Evolutionary conservation across 2,329 filamentous ascomycete species (phyloP), one percentile per base, ranked within the genome.

Genomic region (Geosmithia morbida): DNA sequence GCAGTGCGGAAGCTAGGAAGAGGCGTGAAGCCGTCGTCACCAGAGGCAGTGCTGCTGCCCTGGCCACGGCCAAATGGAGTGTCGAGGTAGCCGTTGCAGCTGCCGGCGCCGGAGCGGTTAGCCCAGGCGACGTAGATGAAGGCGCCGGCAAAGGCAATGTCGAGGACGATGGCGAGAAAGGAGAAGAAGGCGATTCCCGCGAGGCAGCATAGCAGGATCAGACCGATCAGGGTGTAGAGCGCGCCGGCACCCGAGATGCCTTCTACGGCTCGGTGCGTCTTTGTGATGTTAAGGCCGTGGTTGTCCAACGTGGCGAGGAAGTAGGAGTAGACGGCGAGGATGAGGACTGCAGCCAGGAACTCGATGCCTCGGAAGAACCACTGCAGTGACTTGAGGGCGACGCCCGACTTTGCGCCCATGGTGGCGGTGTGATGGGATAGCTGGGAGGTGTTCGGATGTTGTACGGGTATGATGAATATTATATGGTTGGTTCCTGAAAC

Each of bases 61-160:
- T 74, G 64, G 6, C 83, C 85, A 3, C 61, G 70, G 39, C 88
- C 88, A 47, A 90, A 77, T 7, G 79, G 79, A 16, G 80, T 90
- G 44, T 72, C 67, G 50, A 88, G 72, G 16, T 66, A 66, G 14
- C 66, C 70, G 16, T 51, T 59, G 68, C 89, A 96, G 45, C 66
- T 74, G 51, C 72, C 64, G 0, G 78, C 77, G 39, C 88, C 88
- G 48, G 76, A 66, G 39, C 83, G 75, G 50, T 85, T 89, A 52
- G 86, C 72, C 45, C 82, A 70, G 1, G 88, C 87, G 50, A 96
- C 77, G 58, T 88, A 94, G 58, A 94, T 77, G 69, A 92, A 92
- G 49, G 72, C 79, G 41, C 75, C 86, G 46, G 79, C 67, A 63
- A 95, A 94, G 56, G 75, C 75, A 47, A 92, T 56, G 58, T 96